Base-by-base conservation (phyloP, 2,329 filamentous ascomycete genomes). In the Ceratocystis alfenasii region DNA sequence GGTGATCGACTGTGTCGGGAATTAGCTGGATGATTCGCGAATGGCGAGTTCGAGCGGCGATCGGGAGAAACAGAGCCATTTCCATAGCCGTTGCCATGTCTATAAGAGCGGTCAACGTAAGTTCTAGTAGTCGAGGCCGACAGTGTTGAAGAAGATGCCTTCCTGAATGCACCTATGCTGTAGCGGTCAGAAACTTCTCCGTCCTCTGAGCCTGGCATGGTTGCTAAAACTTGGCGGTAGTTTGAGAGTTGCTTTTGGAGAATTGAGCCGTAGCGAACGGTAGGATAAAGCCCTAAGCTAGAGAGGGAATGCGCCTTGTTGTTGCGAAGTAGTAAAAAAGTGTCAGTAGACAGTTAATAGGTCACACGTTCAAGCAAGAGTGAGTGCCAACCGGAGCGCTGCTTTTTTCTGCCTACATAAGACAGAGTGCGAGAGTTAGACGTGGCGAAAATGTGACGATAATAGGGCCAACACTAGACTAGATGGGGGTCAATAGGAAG, bases 101-200 rank as follows among this genome's bases (percentile, higher is more conserved):
- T 95, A 88, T 88, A 83, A 82, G 81, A 85, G 84, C 87, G 88
- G 90, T 95, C 89, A 95, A 95, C 87, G 84, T 83, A 86, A 84
- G 80, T 86, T 87, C 85, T 83, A 83, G 86, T 82, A 82, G 81
- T 82, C 80, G 82, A 86, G 84, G 86, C 53, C 17, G 53, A 48
- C 12, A 28, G 28, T 59, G 63, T 45, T 30, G 63, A 65, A 89
- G 88, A 89, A 89, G 88, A 89, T 94, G 90, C 89, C 90, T 94
- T 94, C 76, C 77, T 78, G 72, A 79, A 48, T 63, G 61, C 22
- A 33, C 44, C 44, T 30, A 45, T 45, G 28, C 55, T 25, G 36
- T 25, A 7, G 44, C 28, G 44, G n/a, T 63, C 61, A 30, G 61
- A 33, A 48, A 63, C 33, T 22, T 50, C 44, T 33, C 61, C 61